Evolutionary conservation across 345 rosid genomes (phyloP), one percentile per base, ranked within the genome.

Genomic region (Salix dunnii): DNA sequence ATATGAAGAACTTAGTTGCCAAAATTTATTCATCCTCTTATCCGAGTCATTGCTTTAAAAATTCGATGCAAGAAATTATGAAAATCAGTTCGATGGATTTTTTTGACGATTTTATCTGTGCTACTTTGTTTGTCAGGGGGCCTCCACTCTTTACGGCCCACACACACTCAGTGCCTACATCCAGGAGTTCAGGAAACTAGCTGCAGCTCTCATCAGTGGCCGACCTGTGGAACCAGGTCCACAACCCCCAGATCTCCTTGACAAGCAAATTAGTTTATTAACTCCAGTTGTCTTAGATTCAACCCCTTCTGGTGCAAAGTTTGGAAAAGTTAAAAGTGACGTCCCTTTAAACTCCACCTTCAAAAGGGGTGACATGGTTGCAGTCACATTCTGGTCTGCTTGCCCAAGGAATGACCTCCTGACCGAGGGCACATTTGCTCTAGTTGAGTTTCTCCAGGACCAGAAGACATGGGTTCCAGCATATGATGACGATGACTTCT

Each of bases 371-470:
- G 88, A 81, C 84, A 80, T 1, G 27, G 97, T 95, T 66, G 78
- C 86, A 20, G 94, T 89, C 46, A 85, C 83, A 67, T 95, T 93
- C 86, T 88, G 87, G 92, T 88, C 97, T 6, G 96, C 91, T 78
- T 95, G 97, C 81, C 99, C 96, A 6, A 87, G 97, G 85, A 95
- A 93, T 76, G 97, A 95, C 85, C 90, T 91, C 20, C 75, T 95
- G 91, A 88, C 93, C 0, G 97, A 93, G 82, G 99, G 99, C 40
- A 95, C 97, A 73, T 95, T 89, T 79, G 80, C 96, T 3, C 87
- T 95, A 48, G 96, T 93, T 68, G 99, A 95, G 86, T 84, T 76
- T 27, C 90, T 93, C 82, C 90, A 82, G n/a, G 87, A 79, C 53
- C 82, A 79, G 65, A 94, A 86, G 67, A 87, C 83, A 14, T 95